Base-by-base conservation (phyloP, 164 flowering plant genomes). In the Vitis amurensis region DNA sequence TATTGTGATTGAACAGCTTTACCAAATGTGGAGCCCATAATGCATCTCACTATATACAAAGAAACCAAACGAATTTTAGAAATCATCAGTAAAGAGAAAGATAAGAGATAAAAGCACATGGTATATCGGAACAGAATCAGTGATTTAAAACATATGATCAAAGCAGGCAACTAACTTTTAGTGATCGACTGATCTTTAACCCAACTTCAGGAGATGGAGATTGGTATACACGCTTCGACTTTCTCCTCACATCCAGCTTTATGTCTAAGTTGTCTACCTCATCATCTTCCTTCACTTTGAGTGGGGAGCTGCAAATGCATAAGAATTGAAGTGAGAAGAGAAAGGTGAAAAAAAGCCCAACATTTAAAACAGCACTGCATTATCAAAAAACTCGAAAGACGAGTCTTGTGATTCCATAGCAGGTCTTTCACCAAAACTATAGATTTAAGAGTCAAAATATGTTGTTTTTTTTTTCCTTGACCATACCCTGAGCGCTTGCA, bases 201-300 rank as follows among this genome's bases (percentile, higher is more conserved):
- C 91, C 84, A 67, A 92, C 92, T 91, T 94, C 98, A 72, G 97
- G 93, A 67, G 92, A 51, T 58, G 83, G 84, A 65, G 97, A 84
- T 63, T 81, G 91, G 80, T 92, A 94, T 16, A 89, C 79, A 17
- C 97, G 92, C 76, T 85, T 92, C 52, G 93, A 81, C 76, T 89
- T 92, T 76, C 77, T 88, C 77, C 74, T 85, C 69, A 48, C 75
- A 27, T 83, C 79, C 73, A 92, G 79, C 70, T 89, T 89, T 82
- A 94, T 78, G 19, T 91, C 98, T 70, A 94, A 80, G 52, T 89
- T 85, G 79, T 94, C 98, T 15, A 92, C 97, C 68, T 92, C 97
- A 77, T 91, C 98, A 76, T 94, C 98, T 74, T 94, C 98, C 78
- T 88, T 94, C 67, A 94, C 89, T 84, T 86, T 92, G 68, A 92